phyloP scores from a whole-genome alignment of 352 stramenopile genomes.

The Aphanomyces stellatus region DNA sequence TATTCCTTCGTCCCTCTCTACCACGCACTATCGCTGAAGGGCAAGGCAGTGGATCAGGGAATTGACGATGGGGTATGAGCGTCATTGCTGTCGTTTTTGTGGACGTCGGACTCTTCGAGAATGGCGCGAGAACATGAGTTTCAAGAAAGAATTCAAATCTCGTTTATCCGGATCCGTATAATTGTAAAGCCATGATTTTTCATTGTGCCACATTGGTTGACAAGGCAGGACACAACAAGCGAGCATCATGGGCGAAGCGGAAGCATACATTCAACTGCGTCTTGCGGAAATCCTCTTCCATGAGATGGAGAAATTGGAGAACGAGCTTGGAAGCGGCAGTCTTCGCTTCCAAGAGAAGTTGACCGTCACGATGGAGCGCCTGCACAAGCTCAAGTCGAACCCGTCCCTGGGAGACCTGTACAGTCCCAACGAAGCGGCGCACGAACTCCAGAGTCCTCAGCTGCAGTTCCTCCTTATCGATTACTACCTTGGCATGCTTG shows the following conservation, averaged over 20 bases:
- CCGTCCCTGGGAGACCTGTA: constrained; percentile 39
- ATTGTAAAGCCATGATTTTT: no score
- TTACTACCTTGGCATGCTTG: constrained; percentile 71
- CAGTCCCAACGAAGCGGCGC: constrained; percentile 53
- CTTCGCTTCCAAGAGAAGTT: constrained; percentile 44
- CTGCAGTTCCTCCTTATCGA: constrained; percentile 76
- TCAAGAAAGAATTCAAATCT: not conserved
- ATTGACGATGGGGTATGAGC: no score
- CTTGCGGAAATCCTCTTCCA: constrained; percentile 12
- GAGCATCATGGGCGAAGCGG: constrained; percentile 14
- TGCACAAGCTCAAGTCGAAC: constrained; percentile 53
- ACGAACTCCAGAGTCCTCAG: constrained; percentile 72
- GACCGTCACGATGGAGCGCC: constrained; percentile 27
- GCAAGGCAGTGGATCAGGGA: no score
- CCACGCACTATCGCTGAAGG: not conserved
- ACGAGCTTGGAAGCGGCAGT: constrained; percentile 31
- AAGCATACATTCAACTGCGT: constrained; percentile 10
- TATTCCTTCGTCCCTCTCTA: constrained; percentile 1
- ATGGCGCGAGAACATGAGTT: not conserved
- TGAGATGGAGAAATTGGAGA: constrained; percentile 29
- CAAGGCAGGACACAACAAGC: not conserved
- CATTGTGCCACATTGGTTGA: no score
- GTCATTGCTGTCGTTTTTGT: not conserved
- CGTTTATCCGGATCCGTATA: not conserved
- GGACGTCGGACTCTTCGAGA: no score